Percentiles rank a stretch among this genome's conserved stretches.
Conservation (phyloP, 768 basidiomycete species). For the Tylopilus subfusipes region DNA sequence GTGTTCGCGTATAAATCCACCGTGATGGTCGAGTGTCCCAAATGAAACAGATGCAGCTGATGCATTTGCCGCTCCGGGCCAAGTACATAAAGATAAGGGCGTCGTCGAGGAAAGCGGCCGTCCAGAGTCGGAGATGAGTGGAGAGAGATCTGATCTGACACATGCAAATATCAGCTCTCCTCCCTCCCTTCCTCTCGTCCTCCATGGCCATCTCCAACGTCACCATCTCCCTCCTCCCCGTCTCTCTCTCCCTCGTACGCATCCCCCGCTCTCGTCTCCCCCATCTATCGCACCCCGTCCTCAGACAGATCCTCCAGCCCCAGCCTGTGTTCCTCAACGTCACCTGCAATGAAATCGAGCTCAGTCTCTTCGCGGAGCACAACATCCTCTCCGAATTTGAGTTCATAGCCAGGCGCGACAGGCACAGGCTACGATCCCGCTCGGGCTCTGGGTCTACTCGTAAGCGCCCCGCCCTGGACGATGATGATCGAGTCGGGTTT, state of each 20-base stretch:
- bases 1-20: neutral
- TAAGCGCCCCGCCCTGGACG: slow-evolving; percentile 21
- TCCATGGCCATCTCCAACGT: slow-evolving; percentile 31
- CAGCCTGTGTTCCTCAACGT: slow-evolving; percentile 68
- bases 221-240: slow-evolving; percentile 70
- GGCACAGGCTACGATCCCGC: slow-evolving; percentile 42
- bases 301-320: slow-evolving; percentile 67
- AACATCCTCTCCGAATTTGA: slow-evolving; percentile 57
- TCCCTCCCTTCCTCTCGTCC: slow-evolving; percentile 9
- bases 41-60: neutral
- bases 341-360: slow-evolving; percentile 76
- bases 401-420: slow-evolving; percentile 54
- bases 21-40: neutral
- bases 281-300: slow-evolving; percentile 54
- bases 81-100: slow-evolving; percentile 6
- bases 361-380: slow-evolving; percentile 68
- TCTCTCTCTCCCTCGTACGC: slow-evolving; percentile 68
- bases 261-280: slow-evolving; percentile 68
- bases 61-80: neutral
- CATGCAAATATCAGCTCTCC: slow-evolving; percentile 13
- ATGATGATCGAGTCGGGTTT: slow-evolving; percentile 56
- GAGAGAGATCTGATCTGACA: slow-evolving; percentile 13
- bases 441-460: slow-evolving; percentile 36
- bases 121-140: neutral
- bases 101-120: neutral